These are phyloP conservation scores for Jacaranda copaia DNA, from an alignment of 257 asterid genomes.

Conservation along the genomic window DNA sequence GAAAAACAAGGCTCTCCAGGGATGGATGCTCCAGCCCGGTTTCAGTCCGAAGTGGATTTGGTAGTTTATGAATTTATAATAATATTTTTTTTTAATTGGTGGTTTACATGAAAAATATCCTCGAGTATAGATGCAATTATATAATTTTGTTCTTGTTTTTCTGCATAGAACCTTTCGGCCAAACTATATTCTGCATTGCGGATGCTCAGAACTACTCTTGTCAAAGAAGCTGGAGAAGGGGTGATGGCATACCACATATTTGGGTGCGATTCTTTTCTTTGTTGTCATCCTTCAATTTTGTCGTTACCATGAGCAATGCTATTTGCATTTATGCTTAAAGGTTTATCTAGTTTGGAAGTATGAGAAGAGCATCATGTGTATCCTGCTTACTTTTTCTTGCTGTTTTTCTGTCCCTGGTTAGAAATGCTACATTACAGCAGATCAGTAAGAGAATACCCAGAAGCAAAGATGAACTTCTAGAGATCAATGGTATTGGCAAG, in stretches of 20 bases:
- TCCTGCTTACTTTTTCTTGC: conserved; percentile 18
- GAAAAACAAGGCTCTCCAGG: conserved; percentile 54
- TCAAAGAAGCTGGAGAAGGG: conserved; percentile 72
- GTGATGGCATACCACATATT: conserved; percentile 73
- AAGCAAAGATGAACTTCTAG: conserved; percentile 76
- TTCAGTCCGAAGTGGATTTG: conserved; percentile 60
- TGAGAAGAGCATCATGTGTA: neutral
- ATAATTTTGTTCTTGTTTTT: conserved; percentile 10
- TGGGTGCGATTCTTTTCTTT: conserved; percentile 50
- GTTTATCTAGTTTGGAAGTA: neutral
- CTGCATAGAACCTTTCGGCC: conserved; percentile 66
- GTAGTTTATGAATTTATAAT: conserved; percentile 46
- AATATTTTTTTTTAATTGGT: conserved; percentile 26
- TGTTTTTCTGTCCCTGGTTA: conserved; percentile 37
- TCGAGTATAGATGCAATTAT: conserved; percentile 1
- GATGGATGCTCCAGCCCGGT: conserved; percentile 52
- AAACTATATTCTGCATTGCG: conserved; percentile 67
- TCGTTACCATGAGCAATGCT: conserved; percentile 1
- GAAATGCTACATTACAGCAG: conserved; percentile 64
- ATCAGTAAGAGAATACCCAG: conserved; percentile 75
- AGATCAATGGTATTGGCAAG: conserved; percentile 88
- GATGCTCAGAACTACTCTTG: conserved; percentile 61
- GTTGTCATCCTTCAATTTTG: neutral
- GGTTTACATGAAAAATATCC: conserved; percentile 4
- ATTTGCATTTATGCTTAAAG: neutral